phyloP scores from a whole-genome alignment of 352 stramenopile species.

The Halophytophthora polymorphica region DNA sequence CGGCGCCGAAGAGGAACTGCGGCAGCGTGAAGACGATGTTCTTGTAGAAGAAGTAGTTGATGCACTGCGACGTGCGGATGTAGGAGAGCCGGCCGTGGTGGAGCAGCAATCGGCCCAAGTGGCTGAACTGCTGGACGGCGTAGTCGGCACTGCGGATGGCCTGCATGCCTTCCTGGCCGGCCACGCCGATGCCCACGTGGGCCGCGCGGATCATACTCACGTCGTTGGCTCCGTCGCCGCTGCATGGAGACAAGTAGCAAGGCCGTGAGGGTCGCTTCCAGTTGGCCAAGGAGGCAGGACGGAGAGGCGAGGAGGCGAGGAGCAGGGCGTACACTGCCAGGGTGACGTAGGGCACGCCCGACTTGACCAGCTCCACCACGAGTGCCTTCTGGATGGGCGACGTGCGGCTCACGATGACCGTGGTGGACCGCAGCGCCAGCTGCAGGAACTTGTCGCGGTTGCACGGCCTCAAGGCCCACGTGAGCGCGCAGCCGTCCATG shows the following conservation, averaged over 20 bases:
- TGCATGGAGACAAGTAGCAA: conserved; percentile 18
- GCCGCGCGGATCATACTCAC: conserved; percentile 99
- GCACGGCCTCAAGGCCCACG: conserved; percentile 42
- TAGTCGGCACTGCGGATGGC: conserved; percentile 80
- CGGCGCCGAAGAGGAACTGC: conserved; percentile 86
- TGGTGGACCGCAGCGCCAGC: conserved; percentile 66
- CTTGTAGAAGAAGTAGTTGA: conserved; percentile 99
- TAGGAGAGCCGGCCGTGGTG: conserved; percentile 95
- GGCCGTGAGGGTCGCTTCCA: background rate
- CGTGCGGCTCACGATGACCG: conserved; percentile 86
- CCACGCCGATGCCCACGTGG: conserved; percentile 98
- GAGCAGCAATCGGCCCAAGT: conserved; percentile 67
- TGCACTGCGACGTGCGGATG: conserved; percentile 91
- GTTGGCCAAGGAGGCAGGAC: background rate
- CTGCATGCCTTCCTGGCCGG: conserved; percentile 95
- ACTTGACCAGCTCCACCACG: conserved; percentile 93
- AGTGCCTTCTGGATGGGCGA: conserved; percentile 89
- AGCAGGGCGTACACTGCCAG: conserved; percentile 89
- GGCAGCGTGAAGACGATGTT: conserved; percentile 93
- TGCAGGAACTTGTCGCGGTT: conserved; percentile 71
- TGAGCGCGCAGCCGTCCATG: conserved; percentile 64
- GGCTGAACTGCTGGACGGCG: conserved; percentile 79
- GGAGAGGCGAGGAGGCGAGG: conserved; percentile 12
- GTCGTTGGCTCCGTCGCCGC: conserved; percentile 99
- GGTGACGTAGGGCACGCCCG: conserved; percentile 71